Evolutionary conservation across 2,329 filamentous ascomycete species (phyloP).

Genomic region (Coniochaeta prunicola): DNA sequence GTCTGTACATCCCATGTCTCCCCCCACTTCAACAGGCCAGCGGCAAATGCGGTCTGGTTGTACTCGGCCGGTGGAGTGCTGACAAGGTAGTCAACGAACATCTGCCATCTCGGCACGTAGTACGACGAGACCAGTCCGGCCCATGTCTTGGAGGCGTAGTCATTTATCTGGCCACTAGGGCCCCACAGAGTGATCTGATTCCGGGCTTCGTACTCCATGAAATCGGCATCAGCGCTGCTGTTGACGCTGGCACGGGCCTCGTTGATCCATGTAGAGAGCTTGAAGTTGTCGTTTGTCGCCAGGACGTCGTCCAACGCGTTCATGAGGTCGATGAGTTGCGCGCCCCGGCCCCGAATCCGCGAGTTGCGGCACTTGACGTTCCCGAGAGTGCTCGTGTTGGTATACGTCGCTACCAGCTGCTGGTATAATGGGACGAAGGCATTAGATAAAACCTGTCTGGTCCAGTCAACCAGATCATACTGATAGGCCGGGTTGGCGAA

Average conservation of each 20-base stretch:
- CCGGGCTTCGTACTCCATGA: conserved; percentile 36
- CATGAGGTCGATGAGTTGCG: conserved; percentile 25
- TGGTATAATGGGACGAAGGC: conserved; percentile 32
- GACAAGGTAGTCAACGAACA: conserved; percentile 32
- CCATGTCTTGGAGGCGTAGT: conserved; percentile 44
- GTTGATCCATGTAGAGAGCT: conserved; percentile 31
- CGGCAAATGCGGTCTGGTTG: conserved; percentile 3
- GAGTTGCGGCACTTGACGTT: conserved; percentile 9
- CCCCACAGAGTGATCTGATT: conserved; percentile 46
- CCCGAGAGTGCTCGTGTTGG: conserved; percentile 9
- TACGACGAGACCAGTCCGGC: conserved; percentile 36
- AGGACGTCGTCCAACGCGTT: conserved; percentile 32
- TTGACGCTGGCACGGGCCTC: conserved; percentile 26
- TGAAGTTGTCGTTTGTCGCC: conserved; percentile 31
- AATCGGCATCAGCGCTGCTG: conserved; percentile 18
- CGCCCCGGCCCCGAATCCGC: conserved; percentile 15
- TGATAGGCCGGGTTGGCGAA: conserved; percentile 33
- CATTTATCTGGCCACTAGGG: conserved; percentile 35
- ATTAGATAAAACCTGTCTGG: conserved; percentile 40
- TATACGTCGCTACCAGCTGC: conserved; percentile 26
- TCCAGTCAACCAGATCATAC: conserved; percentile 41
- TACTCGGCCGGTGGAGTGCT: not conserved
- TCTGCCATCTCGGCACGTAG: conserved; percentile 37
- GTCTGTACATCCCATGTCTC: conserved; percentile 1
- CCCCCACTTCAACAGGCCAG: conserved; percentile 5